These are phyloP conservation scores for Torrubiellomyces zombiae DNA, from an alignment of 2,329 filamentous ascomycete species.

Conservation along the genomic window DNA sequence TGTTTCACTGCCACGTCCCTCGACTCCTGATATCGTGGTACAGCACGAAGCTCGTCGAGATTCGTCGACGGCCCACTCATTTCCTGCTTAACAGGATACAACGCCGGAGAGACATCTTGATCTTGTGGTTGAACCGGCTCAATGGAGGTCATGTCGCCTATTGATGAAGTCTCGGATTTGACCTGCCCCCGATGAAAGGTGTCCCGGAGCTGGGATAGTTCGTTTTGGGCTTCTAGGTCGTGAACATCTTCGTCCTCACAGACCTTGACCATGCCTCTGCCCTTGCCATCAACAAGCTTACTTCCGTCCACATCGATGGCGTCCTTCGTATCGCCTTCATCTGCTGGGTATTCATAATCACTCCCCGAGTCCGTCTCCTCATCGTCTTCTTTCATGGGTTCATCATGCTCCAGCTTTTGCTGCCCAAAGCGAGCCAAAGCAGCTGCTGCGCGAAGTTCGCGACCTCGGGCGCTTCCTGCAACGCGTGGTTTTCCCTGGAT, in stretches of 20 bases:
- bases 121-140: too few species aligned
- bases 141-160: too few species aligned
- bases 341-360: conserved; percentile 32
- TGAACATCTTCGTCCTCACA: conserved; percentile 51
- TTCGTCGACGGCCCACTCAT: too few species aligned
- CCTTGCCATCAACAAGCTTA: conserved; percentile 47
- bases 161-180: too few species aligned
- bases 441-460: conserved; percentile 61
- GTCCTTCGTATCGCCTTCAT: conserved; percentile 28
- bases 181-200: conserved; percentile 11
- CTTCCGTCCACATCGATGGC: conserved; percentile 49
- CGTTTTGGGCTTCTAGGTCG: conserved; percentile 22
- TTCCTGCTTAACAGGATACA: too few species aligned
- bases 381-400: conserved; percentile 20
- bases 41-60: too few species aligned
- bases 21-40: too few species aligned
- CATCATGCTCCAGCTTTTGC: conserved; percentile 28
- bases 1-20: too few species aligned
- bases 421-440: conserved; percentile 57
- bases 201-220: conserved; percentile 50
- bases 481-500: conserved; percentile 52
- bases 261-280: conserved; percentile 52
- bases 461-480: conserved; percentile 54
- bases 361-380: conserved; percentile 23
- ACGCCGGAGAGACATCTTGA: too few species aligned